A percentile compares a stretch with the other conserved stretches of the same genome.
Evolutionary conservation across 2,329 filamentous ascomycete species (phyloP).

Genomic region (Metarhizium rileyi): DNA sequence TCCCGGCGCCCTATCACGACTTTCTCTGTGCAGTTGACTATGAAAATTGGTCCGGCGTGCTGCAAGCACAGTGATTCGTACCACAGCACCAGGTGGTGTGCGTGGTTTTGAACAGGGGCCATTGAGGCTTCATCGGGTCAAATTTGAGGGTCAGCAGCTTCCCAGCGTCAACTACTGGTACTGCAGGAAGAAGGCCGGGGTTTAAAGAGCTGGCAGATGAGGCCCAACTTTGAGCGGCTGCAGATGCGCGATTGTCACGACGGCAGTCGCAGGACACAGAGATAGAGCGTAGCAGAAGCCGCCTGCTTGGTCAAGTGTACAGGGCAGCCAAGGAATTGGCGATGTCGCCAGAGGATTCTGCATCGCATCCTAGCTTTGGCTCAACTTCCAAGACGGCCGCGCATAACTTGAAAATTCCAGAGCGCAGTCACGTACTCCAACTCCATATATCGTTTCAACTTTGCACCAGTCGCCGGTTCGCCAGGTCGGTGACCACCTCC

Average conservation of each 20-base stretch:
- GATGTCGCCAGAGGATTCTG: not conserved
- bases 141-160: no score
- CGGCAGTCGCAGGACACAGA: not conserved
- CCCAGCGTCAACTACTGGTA: no score
- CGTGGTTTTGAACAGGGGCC: not conserved
- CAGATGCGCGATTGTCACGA: not conserved
- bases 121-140: not conserved
- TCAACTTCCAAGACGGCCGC: not conserved
- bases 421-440: not conserved
- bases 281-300: not conserved
- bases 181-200: not conserved
- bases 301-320: not conserved
- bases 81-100: not conserved
- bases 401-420: not conserved
- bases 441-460: not conserved
- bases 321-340: not conserved
- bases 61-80: not conserved
- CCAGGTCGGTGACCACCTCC: not conserved
- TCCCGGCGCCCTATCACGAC: not conserved
- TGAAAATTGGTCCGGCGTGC: not conserved
- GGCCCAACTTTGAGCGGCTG: not conserved
- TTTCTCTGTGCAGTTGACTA: not conserved
- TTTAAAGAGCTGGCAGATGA: not conserved
- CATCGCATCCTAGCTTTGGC: not conserved
- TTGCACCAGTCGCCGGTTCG: not conserved